These are phyloP conservation scores for Xylariaceae sp. DNA, from an alignment of 2,329 filamentous ascomycete species.

Conservation along the genomic window DNA sequence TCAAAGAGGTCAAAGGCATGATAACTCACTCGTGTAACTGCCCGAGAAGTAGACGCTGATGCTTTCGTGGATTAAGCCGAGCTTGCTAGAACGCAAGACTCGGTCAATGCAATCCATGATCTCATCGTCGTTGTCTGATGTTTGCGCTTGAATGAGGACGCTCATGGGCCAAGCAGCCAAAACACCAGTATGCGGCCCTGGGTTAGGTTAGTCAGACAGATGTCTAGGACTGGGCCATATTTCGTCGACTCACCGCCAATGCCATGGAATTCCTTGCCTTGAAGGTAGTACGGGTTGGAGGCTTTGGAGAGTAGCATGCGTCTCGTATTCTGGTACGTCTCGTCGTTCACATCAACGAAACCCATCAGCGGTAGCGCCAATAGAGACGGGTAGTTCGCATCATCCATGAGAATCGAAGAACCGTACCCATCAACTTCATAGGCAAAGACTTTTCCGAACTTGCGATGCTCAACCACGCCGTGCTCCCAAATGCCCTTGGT, in stretches of 20 bases:
- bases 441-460: conserved; percentile 74
- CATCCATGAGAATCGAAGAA: conserved; percentile 78
- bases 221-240: conserved; percentile 5
- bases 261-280: conserved; percentile 70
- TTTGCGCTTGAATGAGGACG: conserved; percentile 84
- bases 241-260: conserved; percentile 66
- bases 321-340: conserved; percentile 81
- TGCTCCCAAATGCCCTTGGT: conserved; percentile 77
- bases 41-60: conserved; percentile 66
- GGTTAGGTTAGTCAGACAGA: conserved; percentile 6
- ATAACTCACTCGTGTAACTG: conserved; percentile 67
- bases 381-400: conserved; percentile 80
- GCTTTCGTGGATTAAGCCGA: conserved; percentile 88
- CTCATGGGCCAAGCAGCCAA: conserved; percentile 96
- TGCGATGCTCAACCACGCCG: conserved; percentile 70
- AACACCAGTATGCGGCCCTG: conserved; percentile 69
- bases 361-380: conserved; percentile 74
- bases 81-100: conserved; percentile 68
- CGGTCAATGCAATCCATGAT: conserved; percentile 66
- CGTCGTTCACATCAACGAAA: conserved; percentile 60
- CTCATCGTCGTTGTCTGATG: conserved; percentile 74
- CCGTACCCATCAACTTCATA: conserved; percentile 88
- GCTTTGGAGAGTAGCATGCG: conserved; percentile 65
- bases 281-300: conserved; percentile 85
- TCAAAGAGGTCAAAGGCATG: background rate